Evolutionary conservation across 441 rosid species (phyloP).

Genomic region (Syzygium malaccense): DNA sequence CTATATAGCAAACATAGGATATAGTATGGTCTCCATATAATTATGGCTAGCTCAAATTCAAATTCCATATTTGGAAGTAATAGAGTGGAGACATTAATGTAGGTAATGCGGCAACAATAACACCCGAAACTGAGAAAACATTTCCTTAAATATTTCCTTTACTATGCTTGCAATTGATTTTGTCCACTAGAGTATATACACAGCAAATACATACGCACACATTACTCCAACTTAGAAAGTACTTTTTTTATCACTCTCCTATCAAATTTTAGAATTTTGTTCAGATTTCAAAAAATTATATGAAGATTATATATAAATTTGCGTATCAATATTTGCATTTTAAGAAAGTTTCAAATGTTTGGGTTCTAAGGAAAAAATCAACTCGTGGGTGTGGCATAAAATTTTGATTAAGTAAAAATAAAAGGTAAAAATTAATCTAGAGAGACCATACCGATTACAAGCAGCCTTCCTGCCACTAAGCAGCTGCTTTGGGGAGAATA

Average conservation of each 20-base stretch:
- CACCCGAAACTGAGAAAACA: not conserved
- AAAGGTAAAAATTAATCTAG: not conserved
- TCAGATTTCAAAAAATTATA: not conserved
- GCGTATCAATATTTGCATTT: not conserved
- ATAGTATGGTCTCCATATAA: not conserved
- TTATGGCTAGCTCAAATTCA: not conserved
- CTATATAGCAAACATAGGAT: not conserved
- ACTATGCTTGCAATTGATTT: not conserved
- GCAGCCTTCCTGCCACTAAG: not conserved
- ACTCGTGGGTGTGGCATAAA: not conserved
- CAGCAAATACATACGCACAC: not conserved
- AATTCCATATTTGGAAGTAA: not conserved
- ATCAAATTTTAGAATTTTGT: not conserved
- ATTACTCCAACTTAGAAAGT: not conserved
- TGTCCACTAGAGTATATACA: not conserved
- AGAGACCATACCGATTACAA: not conserved
- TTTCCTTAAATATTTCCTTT: not conserved
- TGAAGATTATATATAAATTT: too few species aligned
- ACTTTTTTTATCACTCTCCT: not conserved
- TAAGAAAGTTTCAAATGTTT: accelerated
- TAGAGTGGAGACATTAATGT: not conserved
- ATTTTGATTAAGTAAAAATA: not conserved
- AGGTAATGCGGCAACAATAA: not conserved
- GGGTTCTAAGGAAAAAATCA: not conserved
- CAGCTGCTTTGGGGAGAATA: not conserved